Base-by-base conservation (phyloP, 225 moss, liverwort and hornwort genomes). In the Marchantia paleacea region DNA sequence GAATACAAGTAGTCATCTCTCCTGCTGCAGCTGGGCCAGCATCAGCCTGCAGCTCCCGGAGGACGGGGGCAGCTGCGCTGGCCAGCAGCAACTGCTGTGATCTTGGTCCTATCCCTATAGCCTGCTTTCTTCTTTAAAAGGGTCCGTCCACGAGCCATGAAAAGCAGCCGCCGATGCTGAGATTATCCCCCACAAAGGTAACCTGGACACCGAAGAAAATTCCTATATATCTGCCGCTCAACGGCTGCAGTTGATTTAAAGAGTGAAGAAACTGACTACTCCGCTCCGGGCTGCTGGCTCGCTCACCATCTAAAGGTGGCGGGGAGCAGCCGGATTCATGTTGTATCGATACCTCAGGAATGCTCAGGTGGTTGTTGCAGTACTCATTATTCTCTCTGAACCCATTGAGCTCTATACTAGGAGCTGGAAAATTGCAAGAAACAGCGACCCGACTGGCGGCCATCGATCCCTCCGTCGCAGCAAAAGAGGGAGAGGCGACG, bases 101-200 rank as follows among this genome's bases (percentile, higher is more conserved):
- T 61, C 70, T 76, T 49, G 50, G 68, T 72, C 73, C 75, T 79
- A 58, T 67, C 28, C 52, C 52, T 75, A 79, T 19, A 71, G 72
- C 63, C 76, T 76, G 50, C 63, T 52, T 82, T 53, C 75, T 30
- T 75, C 54, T 65, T 64, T 73, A 4, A 63, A 64, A 81, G 28
- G 39, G 49, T 76, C 76, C 76, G 75, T 74, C 83, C 73, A 58
- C 63, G 52, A 82, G 72, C 77, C 60, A 82, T 52, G 77, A 78
- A 82, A 75, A 58, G 83, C 58, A 83, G 51, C 75, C 75, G 52
- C 80, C 50, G 60, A 58, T 79, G 80, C 19, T 75, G 73, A 75
- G 30, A 26, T 39, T 48, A 47, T 31, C 50, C 50, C n/a, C 73
- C 47, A 39, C 61, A 80, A 69, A 63, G 39, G n/a, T 74, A 74